A percentile compares a stretch with the other conserved stretches of the same genome.
Conservation (phyloP, 2,329 filamentous ascomycete species). For the Colletotrichum sp. region DNA sequence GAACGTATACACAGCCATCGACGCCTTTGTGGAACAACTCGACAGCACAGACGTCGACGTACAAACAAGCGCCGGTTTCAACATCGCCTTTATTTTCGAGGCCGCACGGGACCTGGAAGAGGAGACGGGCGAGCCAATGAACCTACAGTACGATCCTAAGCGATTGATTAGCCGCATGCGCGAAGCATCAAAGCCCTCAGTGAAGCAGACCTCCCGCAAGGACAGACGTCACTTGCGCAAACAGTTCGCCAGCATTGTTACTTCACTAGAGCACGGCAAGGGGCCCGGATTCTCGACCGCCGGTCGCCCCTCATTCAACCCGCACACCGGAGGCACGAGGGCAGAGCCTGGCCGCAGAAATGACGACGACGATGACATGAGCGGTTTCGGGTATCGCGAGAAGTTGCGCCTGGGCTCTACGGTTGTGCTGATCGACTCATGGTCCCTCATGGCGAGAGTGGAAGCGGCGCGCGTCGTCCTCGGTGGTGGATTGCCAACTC, state of each 20-base stretch:
- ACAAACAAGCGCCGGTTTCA: conserved; percentile 78
- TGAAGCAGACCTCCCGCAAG: conserved; percentile 55
- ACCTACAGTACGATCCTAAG: conserved; percentile 57
- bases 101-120: conserved; percentile 59
- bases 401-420: conserved; percentile 53
- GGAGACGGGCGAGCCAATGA: conserved; percentile 52
- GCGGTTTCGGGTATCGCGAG: conserved; percentile 55
- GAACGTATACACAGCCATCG: conserved; percentile 74
- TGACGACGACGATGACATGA: conserved; percentile 45
- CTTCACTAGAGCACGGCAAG: conserved; percentile 58
- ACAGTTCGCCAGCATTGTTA: conserved; percentile 56
- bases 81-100: conserved; percentile 85
- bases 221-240: conserved; percentile 53
- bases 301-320: conserved; percentile 42
- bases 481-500: conserved; percentile 46
- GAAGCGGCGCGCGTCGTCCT: conserved; percentile 53
- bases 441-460: conserved; percentile 55
- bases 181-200: conserved; percentile 51
- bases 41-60: conserved; percentile 75
- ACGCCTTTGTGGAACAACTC: conserved; percentile 85
- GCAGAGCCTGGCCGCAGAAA: conserved; percentile 32
- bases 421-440: conserved; percentile 52
- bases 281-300: conserved; percentile 61
- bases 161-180: conserved; percentile 51
- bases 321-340: conserved; percentile 45